Percentiles rank a stretch among this genome's conserved stretches.
Evolutionary conservation across 192 early-diverging fungal genomes (phyloP).

Genomic region (Rhizoclosmatium globosum): DNA sequence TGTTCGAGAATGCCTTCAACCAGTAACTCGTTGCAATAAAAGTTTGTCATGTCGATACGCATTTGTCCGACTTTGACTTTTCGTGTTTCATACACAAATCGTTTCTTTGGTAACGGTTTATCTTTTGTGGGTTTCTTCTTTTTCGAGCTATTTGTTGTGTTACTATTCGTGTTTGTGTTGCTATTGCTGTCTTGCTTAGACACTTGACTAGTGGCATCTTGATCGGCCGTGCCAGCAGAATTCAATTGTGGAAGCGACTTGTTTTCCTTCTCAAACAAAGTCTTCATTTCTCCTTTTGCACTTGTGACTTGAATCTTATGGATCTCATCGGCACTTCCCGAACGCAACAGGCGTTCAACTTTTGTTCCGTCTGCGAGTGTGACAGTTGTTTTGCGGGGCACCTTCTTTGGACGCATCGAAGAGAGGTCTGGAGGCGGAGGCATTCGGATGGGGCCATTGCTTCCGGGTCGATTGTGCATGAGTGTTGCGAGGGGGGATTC

Average conservation of each 20-base stretch:
- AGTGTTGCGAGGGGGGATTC: conserved; percentile 17
- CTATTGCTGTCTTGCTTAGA: neutral
- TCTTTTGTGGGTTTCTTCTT: conserved; percentile 14
- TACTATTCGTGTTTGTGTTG: neutral
- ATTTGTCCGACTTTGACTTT: conserved; percentile 9
- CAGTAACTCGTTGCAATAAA: conserved; percentile 7
- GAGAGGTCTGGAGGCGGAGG: conserved; percentile 12
- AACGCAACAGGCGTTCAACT: neutral
- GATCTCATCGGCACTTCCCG: neutral
- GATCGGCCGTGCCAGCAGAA: neutral
- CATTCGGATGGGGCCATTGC: neutral
- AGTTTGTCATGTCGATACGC: conserved; percentile 20
- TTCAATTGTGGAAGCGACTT: neutral
- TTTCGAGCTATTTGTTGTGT: neutral
- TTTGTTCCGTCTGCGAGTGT: no score
- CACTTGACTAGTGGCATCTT: neutral
- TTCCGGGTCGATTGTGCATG: neutral
- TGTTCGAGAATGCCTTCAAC: conserved; percentile 11
- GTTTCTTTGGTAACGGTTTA: neutral
- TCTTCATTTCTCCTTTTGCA: neutral
- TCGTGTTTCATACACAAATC: conserved; percentile 16
- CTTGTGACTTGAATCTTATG: neutral
- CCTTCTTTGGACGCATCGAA: neutral
- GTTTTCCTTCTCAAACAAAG: neutral
- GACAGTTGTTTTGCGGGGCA: neutral